These are phyloP conservation scores for Pseudognaphalium luteoalbum DNA, from an alignment of 129 eudicot genomes.

Conservation along the genomic window DNA sequence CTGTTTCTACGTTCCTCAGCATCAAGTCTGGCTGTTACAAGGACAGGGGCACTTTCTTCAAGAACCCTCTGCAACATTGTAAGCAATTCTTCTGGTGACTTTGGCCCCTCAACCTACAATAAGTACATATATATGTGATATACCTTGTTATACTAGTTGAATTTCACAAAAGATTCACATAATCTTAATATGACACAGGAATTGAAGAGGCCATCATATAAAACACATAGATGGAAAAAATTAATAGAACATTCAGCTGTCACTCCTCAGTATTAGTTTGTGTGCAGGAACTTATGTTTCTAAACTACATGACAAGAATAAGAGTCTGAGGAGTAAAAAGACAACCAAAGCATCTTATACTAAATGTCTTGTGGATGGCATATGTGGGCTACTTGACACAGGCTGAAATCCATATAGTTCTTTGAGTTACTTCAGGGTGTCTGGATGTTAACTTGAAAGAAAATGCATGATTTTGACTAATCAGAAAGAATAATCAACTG, in stretches of 20 bases:
- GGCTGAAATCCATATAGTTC: neutral
- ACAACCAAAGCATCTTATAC: constrained; percentile 8
- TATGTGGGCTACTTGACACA: neutral
- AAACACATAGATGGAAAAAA: constrained; percentile 11
- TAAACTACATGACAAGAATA: neutral
- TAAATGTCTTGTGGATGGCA: constrained; percentile 11
- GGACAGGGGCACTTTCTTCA: constrained; percentile 95
- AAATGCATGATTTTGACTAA: neutral
- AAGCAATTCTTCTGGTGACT: constrained; percentile 83
- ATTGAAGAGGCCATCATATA: neutral
- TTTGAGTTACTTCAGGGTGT: neutral
- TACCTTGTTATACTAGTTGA: constrained; percentile 7
- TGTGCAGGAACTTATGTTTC: neutral
- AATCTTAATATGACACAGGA: neutral
- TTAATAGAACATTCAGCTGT: neutral
- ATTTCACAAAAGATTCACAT: neutral
- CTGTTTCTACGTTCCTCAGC: constrained; percentile 94
- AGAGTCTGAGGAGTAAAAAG: constrained; percentile 4
- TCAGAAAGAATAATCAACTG: neutral
- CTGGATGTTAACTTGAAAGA: neutral
- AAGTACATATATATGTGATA: constrained; percentile 1
- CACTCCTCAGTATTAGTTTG: neutral
- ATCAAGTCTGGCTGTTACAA: constrained; percentile 86
- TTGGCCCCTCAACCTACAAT: constrained; percentile 90
- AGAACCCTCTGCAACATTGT: constrained; percentile 77